Percentiles rank a stretch among this genome's conserved stretches.
phyloP scores from a whole-genome alignment of 176 grass and related monocot species.

The Cymbopogon citratus region DNA sequence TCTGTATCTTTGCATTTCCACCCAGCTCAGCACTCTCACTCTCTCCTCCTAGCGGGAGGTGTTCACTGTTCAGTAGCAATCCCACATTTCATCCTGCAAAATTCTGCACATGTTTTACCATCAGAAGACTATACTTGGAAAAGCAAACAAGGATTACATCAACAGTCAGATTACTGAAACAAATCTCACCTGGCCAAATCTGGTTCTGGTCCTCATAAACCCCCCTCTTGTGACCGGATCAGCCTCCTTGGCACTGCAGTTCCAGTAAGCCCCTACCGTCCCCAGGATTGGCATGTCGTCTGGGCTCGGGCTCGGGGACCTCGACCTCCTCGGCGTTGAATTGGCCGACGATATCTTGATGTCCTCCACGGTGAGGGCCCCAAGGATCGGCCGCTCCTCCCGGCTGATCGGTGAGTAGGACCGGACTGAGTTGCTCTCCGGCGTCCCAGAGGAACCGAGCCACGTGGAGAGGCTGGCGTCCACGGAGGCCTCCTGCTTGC shows the following conservation, averaged over 20 bases:
- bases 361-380: constrained; percentile 80
- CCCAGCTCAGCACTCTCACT: neutral
- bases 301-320: constrained; percentile 57
- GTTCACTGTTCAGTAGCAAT: neutral
- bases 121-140: neutral
- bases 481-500: constrained; percentile 67
- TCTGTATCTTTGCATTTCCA: constrained; percentile 11
- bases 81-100: constrained; percentile 30
- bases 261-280: constrained; percentile 86
- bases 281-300: constrained; percentile 90
- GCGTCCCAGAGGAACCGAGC: constrained; percentile 48
- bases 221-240: constrained; percentile 35
- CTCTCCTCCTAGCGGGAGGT: neutral
- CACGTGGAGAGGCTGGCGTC: constrained; percentile 89
- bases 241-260: constrained; percentile 27
- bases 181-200: constrained; percentile 43
- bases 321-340: constrained; percentile 62
- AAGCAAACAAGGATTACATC: neutral
- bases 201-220: constrained; percentile 50
- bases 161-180: neutral
- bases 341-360: constrained; percentile 78
- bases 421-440: constrained; percentile 42
- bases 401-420: constrained; percentile 52
- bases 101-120: neutral
- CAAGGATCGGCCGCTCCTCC: constrained; percentile 86